Conservation (phyloP, 805 yeast species). For the Candida loeiensis region DNA sequence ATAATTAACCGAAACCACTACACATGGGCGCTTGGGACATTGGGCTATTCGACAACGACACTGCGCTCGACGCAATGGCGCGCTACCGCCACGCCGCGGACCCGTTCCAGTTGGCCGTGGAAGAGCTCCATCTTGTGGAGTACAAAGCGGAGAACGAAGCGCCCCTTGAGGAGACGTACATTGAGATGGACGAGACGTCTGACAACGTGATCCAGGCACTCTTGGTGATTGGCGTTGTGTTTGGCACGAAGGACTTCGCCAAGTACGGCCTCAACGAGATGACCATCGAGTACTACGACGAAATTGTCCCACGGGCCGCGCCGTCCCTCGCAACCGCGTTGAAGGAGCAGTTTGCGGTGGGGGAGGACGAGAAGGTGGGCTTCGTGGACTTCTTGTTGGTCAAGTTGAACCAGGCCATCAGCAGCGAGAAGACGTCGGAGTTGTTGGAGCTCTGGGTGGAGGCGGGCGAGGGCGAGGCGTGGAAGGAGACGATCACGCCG, state of each 20-base stretch:
- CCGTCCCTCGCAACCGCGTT: neutral
- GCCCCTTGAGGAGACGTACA: neutral
- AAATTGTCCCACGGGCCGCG: neutral
- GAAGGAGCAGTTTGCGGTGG: neutral
- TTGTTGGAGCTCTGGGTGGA: constrained; percentile 1
- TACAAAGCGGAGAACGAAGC: neutral
- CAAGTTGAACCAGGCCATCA: neutral
- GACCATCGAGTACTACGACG: neutral
- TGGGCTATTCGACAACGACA: constrained; percentile 6
- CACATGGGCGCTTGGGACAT: constrained; percentile 6
- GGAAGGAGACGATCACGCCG: neutral
- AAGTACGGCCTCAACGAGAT: neutral
- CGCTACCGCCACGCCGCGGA: neutral
- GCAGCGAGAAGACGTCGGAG: neutral
- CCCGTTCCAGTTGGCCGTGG: neutral
- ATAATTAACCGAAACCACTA: neutral
- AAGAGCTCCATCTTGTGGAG: neutral
- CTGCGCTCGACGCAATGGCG: constrained; percentile 1
- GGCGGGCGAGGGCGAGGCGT: neutral
- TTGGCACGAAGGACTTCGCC: neutral
- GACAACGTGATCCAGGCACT: neutral
- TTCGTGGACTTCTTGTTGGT: neutral
- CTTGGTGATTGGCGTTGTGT: neutral
- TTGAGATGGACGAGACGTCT: constrained; percentile 1
- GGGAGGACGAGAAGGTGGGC: neutral